Evolutionary conservation across 805 yeast genomes (phyloP).

Genomic region (Tetrapisispora pingtungensis): DNA sequence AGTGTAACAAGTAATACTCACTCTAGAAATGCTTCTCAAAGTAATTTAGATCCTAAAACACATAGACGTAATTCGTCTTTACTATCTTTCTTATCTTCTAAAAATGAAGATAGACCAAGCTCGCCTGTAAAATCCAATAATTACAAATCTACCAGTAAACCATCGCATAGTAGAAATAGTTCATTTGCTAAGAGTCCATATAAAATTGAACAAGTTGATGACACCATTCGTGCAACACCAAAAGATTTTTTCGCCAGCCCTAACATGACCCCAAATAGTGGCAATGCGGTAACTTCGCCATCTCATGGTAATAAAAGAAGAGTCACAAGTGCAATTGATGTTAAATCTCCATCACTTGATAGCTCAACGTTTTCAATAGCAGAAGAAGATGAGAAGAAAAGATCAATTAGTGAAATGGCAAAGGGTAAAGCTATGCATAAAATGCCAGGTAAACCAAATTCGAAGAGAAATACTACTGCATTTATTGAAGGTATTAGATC

Average conservation of each 20-base stretch:
- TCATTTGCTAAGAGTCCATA: slow-evolving; percentile 19
- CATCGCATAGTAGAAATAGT: slow-evolving; percentile 4
- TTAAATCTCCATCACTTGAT: slow-evolving; percentile 1
- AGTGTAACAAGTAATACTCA: slow-evolving; percentile 4
- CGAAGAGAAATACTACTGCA: slow-evolving; percentile 59
- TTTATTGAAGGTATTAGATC: slow-evolving; percentile 80
- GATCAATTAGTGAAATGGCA: slow-evolving; percentile 42
- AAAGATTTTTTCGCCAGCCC: slow-evolving; percentile 2
- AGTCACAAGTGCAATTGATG: slow-evolving; percentile 42
- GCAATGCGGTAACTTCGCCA: background rate
- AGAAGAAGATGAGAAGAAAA: slow-evolving; percentile 25
- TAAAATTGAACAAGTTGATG: slow-evolving; percentile 14
- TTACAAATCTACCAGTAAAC: background rate
- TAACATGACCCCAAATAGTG: slow-evolving; percentile 1
- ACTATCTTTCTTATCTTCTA: slow-evolving; percentile 38
- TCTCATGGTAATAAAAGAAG: slow-evolving; percentile 32
- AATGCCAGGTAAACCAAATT: slow-evolving; percentile 39
- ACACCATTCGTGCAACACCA: slow-evolving; percentile 12
- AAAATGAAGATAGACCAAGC: slow-evolving; percentile 13
- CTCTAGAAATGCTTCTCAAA: slow-evolving; percentile 10
- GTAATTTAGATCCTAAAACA: slow-evolving; percentile 19
- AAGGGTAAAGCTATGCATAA: slow-evolving; percentile 44
- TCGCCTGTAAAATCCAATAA: slow-evolving; percentile 5
- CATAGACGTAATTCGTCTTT: slow-evolving; percentile 57
- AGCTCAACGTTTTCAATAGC: slow-evolving; percentile 5